These are phyloP conservation scores for Gilbertella persicaria DNA, from an alignment of 371 early-diverging fungal species.

Conservation along the genomic window DNA sequence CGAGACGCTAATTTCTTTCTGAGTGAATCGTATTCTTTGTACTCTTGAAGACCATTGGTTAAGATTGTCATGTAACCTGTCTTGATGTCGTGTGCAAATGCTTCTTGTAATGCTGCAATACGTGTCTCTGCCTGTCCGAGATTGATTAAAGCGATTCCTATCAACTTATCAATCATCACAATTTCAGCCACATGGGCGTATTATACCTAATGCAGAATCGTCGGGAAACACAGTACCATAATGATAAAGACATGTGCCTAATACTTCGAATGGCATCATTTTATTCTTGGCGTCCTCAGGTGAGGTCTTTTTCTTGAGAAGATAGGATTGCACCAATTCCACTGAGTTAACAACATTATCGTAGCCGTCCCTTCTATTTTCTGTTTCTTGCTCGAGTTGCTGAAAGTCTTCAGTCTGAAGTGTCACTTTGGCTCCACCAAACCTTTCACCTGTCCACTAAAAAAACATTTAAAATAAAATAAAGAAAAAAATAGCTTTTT, in stretches of 20 bases:
- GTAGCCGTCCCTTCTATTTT: slow-evolving; percentile 32
- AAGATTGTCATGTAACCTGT: slow-evolving; percentile 51
- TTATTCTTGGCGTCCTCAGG: slow-evolving; percentile 64
- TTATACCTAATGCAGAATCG: slow-evolving; percentile 63
- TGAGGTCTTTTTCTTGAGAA: slow-evolving; percentile 57
- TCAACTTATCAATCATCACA: neutral
- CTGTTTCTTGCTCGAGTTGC: slow-evolving; percentile 36
- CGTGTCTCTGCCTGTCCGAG: slow-evolving; percentile 68
- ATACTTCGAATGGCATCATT: slow-evolving; percentile 57
- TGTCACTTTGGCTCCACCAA: slow-evolving; percentile 51
- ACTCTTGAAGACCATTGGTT: slow-evolving; percentile 47
- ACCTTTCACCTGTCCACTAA: slow-evolving; percentile 54
- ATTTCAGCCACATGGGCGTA: neutral
- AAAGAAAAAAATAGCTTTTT: too few relatives aligned
- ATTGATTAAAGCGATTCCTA: slow-evolving; percentile 53
- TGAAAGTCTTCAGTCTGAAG: slow-evolving; percentile 51
- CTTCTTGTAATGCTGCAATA: slow-evolving; percentile 62
- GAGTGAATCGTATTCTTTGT: slow-evolving; percentile 67
- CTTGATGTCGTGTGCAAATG: slow-evolving; percentile 47
- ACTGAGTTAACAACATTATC: slow-evolving; percentile 39
- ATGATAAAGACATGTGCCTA: slow-evolving; percentile 61
- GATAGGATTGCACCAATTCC: slow-evolving; percentile 19
- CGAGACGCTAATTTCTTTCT: slow-evolving; percentile 87
- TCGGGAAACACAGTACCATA: slow-evolving; percentile 60
- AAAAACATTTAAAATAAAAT: slow-evolving; percentile 12